Evolutionary conservation across 352 stramenopile genomes (phyloP).

Genomic region (Globisporangium uncinulatum): DNA sequence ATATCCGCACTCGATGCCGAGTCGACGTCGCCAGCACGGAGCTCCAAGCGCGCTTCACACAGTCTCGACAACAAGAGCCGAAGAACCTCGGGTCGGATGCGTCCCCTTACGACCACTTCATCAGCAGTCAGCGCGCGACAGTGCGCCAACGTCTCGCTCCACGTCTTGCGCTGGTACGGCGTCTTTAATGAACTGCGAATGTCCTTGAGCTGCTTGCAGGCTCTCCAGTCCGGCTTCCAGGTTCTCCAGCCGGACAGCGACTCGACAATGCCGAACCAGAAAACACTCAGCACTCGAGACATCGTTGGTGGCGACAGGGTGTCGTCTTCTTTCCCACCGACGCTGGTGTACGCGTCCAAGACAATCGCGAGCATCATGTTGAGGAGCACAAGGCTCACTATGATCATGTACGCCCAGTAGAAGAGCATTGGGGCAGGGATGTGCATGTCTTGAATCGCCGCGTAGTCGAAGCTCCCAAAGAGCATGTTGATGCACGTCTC

Average conservation of each 20-base stretch:
- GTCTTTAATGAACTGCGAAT: not conserved
- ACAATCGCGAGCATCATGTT: slow-evolving; percentile 77
- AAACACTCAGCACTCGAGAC: slow-evolving; percentile 20
- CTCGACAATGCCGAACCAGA: slow-evolving; percentile 11
- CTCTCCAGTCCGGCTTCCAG: not conserved
- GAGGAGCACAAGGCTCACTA: slow-evolving; percentile 57
- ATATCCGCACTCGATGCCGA: not conserved
- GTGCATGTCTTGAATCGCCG: slow-evolving; percentile 35
- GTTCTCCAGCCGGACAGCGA: not conserved
- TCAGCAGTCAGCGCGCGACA: not conserved
- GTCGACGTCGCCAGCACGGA: not conserved
- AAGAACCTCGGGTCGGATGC: not conserved
- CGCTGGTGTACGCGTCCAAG: slow-evolving; percentile 44
- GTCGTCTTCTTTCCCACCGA: slow-evolving; percentile 30
- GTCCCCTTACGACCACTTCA: not conserved
- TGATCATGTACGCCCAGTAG: slow-evolving; percentile 64
- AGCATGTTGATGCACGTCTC: slow-evolving; percentile 65
- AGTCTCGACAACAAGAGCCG: not conserved
- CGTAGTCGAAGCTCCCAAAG: slow-evolving; percentile 60
- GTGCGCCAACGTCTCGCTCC: not conserved
- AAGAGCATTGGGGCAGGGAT: slow-evolving; percentile 42
- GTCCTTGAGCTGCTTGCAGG: not conserved
- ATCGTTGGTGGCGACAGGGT: slow-evolving; percentile 18
- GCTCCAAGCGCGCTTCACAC: not conserved
- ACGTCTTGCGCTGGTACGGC: not conserved